Conservation (phyloP, 140 eudicot species). For the Flaveria floridana region DNA sequence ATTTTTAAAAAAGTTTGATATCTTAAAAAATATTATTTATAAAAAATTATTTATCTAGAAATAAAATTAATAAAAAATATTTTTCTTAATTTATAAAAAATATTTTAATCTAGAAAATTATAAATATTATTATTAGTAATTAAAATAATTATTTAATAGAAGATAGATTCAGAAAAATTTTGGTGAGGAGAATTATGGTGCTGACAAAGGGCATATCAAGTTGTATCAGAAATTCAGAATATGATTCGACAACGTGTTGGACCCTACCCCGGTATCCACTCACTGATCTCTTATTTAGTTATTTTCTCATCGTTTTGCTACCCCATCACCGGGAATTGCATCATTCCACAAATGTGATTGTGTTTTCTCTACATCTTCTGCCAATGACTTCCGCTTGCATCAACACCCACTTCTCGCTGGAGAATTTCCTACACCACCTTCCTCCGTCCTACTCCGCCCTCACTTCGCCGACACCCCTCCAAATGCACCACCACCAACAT, state of each 20-base stretch:
- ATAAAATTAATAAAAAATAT: too few species aligned
- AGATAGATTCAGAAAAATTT: too few species aligned
- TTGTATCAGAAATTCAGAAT: background rate
- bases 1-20: too few species aligned
- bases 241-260: conserved; percentile 15
- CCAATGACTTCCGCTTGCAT: conserved; percentile 32
- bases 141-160: too few species aligned
- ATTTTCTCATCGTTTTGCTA: conserved; percentile 18
- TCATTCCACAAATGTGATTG: background rate
- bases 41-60: too few species aligned
- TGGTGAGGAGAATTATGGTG: too few species aligned
- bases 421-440: background rate
- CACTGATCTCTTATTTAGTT: background rate
- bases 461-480: background rate
- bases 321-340: conserved; percentile 3
- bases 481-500: conserved; percentile 6
- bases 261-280: conserved; percentile 14
- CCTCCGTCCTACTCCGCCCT: background rate
- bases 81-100: too few species aligned
- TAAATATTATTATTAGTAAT: too few species aligned
- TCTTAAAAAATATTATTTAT: too few species aligned
- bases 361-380: background rate
- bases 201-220: too few species aligned
- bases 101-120: too few species aligned
- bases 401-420: conserved; percentile 16